Conservation (phyloP, 805 yeast genomes). For the Metschnikowia anglica region DNA sequence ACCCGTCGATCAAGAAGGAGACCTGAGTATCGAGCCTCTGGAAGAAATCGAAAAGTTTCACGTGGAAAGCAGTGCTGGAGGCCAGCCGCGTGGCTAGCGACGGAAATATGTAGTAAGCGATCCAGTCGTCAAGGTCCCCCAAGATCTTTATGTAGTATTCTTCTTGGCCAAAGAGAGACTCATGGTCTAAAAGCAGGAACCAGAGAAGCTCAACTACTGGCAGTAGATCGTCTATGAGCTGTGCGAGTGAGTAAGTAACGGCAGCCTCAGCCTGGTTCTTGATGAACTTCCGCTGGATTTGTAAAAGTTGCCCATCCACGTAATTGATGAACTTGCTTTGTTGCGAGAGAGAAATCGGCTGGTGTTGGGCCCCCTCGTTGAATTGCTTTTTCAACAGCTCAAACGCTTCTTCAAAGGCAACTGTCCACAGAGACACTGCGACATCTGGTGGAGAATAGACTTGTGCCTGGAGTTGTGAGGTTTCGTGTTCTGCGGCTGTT, state of each 20-base stretch:
- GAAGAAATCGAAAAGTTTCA: conserved; percentile 27
- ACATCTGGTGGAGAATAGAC: background rate
- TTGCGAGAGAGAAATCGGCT: conserved; percentile 34
- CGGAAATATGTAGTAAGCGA: conserved; percentile 36
- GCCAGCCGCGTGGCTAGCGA: conserved; percentile 4
- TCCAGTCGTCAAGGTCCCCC: conserved; percentile 65
- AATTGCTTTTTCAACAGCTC: conserved; percentile 12
- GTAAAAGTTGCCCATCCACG: conserved; percentile 17
- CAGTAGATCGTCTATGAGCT: conserved; percentile 47
- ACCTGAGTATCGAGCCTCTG: conserved; percentile 38
- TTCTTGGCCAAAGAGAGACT: conserved; percentile 53
- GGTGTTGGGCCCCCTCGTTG: conserved; percentile 1
- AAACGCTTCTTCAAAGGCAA: conserved; percentile 31
- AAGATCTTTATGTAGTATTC: conserved; percentile 62
- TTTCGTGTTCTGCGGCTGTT: background rate
- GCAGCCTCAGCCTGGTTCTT: conserved; percentile 29
- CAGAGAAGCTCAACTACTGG: conserved; percentile 56
- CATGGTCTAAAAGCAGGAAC: conserved; percentile 48
- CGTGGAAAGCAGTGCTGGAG: conserved; percentile 3
- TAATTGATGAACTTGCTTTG: conserved; percentile 46
- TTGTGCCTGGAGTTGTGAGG: background rate
- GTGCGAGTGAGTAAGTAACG: conserved; percentile 23
- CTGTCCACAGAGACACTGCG: conserved; percentile 17
- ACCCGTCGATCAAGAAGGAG: conserved; percentile 34
- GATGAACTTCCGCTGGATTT: conserved; percentile 34